phyloP scores from a whole-genome alignment of 371 early-diverging fungal genomes.

The Lichtheimia ramosa region DNA sequence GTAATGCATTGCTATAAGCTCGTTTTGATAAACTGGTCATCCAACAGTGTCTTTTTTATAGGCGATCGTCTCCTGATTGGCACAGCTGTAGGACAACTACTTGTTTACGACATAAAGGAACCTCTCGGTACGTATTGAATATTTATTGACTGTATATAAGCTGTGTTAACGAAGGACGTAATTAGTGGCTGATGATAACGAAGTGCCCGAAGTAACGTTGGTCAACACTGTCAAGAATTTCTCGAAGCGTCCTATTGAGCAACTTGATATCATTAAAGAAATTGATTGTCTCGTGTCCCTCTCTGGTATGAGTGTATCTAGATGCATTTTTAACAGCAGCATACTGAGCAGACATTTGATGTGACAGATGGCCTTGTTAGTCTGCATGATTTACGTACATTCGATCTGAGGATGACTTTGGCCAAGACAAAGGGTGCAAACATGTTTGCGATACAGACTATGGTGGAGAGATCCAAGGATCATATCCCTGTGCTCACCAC shows the following conservation, averaged over 20 bases:
- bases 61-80: conserved; percentile 77
- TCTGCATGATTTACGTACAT: conserved; percentile 75
- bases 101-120: conserved; percentile 71
- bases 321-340: background rate
- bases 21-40: background rate
- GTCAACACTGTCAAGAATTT: conserved; percentile 70
- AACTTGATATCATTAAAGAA: conserved; percentile 77
- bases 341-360: background rate
- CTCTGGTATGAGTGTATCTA: conserved; percentile 43
- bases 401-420: conserved; percentile 66
- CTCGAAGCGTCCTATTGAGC: conserved; percentile 72
- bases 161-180: background rate
- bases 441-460: conserved; percentile 72
- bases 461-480: conserved; percentile 64
- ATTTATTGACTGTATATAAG: background rate
- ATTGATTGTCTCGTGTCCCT: conserved; percentile 73
- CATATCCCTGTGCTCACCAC: conserved; percentile 74
- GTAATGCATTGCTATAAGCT: conserved; percentile 22
- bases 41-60: conserved; percentile 14
- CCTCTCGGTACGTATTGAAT: conserved; percentile 44
- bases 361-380: conserved; percentile 66
- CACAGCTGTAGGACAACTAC: conserved; percentile 66
- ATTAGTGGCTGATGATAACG: conserved; percentile 52
- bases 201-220: conserved; percentile 55
- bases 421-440: conserved; percentile 75